Base-by-base conservation (phyloP, 208 protist species). In the Leptomonas pyrrhocoris region DNA sequence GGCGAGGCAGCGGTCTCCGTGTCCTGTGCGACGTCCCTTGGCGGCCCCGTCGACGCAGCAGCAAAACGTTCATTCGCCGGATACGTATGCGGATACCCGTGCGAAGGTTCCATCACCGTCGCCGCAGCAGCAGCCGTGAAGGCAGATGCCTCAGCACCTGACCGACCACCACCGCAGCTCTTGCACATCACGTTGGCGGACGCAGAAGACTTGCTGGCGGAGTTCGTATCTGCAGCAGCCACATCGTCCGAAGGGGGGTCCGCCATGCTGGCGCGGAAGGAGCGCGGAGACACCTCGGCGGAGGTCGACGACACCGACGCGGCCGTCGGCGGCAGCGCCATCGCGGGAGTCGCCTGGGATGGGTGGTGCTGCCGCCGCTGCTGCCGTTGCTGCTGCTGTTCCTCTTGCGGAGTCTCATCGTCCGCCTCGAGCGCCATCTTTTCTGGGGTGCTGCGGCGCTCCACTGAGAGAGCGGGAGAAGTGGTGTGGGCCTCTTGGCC, bases 251-350 rank as follows among this genome's bases (percentile, higher is more conserved):
- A 74, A 27, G 40, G 36, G 12, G 30, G n/a, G 0, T 69, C 68
- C 8, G 45, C 46, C n/a, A 13, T 25, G 50, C 54, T 60, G 40
- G 40, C 42, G 3, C 57, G 48, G 48, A 69, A 42, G 5, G 74
- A 77, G n/a, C 58, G 68, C 40, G 50, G 74, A 15, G 74, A 69
- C 23, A 74, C 60, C 38, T 74, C 61, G 8, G 68, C 61, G 5
- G 74, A 73, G 18, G 74, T 74, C 8, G 68, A 79, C 2, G 74
- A 74, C 11, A 73, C 50, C 4, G 74, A 70, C 15, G 42, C 58
- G 11, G 55, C 68, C 43, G 56, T 66, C 23, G 25, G 21, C 28
- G 46, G 66, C 54, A 60, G 30, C 15, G 28, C 45, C 2, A 60
- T 46, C 19, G 55, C 55, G 15, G 48, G 2, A 0, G 51, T n/a